Base-by-base conservation (phyloP, 768 basidiomycete species). In the Trametes cubensis region DNA sequence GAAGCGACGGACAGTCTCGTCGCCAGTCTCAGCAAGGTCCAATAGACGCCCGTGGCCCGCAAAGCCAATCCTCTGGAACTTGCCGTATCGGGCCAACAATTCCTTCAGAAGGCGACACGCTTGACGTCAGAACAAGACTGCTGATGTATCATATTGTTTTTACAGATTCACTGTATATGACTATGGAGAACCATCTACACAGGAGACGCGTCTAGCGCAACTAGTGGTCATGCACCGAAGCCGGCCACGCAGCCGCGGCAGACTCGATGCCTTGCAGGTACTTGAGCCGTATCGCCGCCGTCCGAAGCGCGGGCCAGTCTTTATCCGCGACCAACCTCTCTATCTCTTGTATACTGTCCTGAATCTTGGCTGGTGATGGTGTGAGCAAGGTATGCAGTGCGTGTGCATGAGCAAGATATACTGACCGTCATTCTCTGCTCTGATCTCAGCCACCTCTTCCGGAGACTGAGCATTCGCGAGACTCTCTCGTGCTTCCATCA, bases 401-500 rank as follows among this genome's bases (percentile, higher is more conserved):
- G 15, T 5, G 14, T 26, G 17, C 26, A 14, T 51, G 25, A 53
- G 10, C 40, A 46, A n/a, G 4, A 28, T 18, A 47, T 17, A 71
- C 82, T 60, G 49, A 81, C 92, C 83, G 39, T 81, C 68, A 71
- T 90, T 94, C 17, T 78, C 76, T 18, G 78, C 75, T 48, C 78
- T 70, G 23, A 95, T 73, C 7, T 62, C 57, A n/a, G 79, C 76
- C 3, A 93, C 81, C 14, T 81, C 79, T 2, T 78, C 77, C 44
- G 70, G 67, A 21, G 81, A 79, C 3, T 76, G 75, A 2, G 88
- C 84, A 4, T 82, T 83, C 60, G 95, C 92, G 40, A 97, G 81
- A 34, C 80, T 81, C 73, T 95, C 94, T 50, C 93, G 76, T 8
- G 80, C 81, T 65, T 92, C 87, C 84, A 97, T 87, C 42, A 96